A percentile compares a stretch with the other conserved stretches of the same genome.
phyloP scores from a whole-genome alignment of 73 alveolate genomes.

The Strombidium stylifer region DNA sequence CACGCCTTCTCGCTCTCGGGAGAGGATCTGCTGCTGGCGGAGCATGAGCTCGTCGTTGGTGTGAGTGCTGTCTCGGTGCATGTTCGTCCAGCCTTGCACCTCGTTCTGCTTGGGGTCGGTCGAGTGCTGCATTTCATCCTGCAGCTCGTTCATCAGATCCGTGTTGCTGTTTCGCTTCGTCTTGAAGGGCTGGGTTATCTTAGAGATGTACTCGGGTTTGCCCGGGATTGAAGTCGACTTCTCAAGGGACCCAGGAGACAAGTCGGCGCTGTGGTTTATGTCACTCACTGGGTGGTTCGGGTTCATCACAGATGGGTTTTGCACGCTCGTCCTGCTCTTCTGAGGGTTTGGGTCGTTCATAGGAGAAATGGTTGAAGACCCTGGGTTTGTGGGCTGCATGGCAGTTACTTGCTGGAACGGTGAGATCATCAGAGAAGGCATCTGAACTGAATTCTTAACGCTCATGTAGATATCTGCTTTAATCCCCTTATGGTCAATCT shows the following conservation, averaged over 20 bases:
- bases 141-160: not conserved
- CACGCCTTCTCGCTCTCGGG: too few species aligned
- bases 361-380: not conserved
- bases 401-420: not conserved
- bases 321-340: too few species aligned
- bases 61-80: not conserved
- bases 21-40: not conserved
- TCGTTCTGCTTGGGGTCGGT: not conserved
- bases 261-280: too few species aligned
- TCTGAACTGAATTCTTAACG: slow-evolving; percentile 5
- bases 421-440: not conserved
- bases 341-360: not conserved
- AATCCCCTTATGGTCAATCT: not conserved
- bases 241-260: too few species aligned
- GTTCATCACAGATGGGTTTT: too few species aligned
- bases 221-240: too few species aligned
- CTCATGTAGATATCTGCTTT: not conserved
- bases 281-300: too few species aligned
- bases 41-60: not conserved
- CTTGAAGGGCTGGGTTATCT: too few species aligned
- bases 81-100: not conserved
- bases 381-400: not conserved
- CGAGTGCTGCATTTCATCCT: not conserved
- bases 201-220: too few species aligned
- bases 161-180: too few species aligned